These are phyloP conservation scores for Larix sibirica DNA, from an alignment of 83 land plant genomes.

Conservation along the genomic window DNA sequence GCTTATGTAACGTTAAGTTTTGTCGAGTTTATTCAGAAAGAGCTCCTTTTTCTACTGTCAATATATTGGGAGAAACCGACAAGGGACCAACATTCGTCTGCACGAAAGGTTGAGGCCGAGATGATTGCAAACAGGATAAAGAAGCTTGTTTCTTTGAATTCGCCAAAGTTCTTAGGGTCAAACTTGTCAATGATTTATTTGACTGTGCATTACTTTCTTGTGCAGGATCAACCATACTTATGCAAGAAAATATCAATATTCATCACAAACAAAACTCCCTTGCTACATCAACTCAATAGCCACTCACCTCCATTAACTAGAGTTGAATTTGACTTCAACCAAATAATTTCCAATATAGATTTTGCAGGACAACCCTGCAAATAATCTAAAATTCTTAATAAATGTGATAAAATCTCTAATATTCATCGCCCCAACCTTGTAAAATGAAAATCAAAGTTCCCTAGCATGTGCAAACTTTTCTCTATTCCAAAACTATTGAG, in stretches of 20 bases:
- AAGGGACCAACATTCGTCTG: too few species aligned
- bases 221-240: too few species aligned
- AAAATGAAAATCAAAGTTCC: not conserved
- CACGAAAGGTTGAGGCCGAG: not conserved
- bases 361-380: not conserved
- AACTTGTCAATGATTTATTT: not conserved
- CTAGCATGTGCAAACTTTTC: not conserved
- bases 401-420: too few species aligned
- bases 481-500: not conserved
- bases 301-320: too few species aligned
- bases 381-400: not conserved
- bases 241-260: not conserved
- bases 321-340: too few species aligned
- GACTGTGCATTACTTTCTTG: not conserved
- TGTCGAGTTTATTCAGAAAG: not conserved
- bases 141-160: not conserved
- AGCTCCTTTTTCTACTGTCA: not conserved
- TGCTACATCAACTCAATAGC: too few species aligned
- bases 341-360: not conserved
- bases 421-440: not conserved
- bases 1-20: not conserved
- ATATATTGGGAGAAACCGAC: not conserved
- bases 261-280: not conserved
- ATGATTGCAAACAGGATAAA: not conserved
- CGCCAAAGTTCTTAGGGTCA: too few species aligned